These are phyloP conservation scores for Aspergillus nomiae DNA, from an alignment of 2,329 filamentous ascomycete species.

Conservation along the genomic window DNA sequence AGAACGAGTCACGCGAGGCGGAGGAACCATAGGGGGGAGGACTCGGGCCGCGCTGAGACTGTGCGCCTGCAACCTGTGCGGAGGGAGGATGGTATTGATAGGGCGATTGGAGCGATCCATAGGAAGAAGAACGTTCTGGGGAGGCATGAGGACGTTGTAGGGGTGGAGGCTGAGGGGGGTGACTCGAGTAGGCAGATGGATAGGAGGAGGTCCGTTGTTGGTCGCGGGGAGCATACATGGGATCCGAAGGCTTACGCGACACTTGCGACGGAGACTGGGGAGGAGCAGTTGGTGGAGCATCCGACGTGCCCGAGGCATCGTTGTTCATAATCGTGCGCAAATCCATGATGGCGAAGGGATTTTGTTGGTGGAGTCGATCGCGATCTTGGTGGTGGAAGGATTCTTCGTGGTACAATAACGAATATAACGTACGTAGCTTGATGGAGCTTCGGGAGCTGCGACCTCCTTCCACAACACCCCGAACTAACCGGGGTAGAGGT, in stretches of 20 bases:
- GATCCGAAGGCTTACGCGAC: constrained; percentile 32
- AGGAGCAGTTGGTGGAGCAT: constrained; percentile 28
- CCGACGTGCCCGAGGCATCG: constrained; percentile 39
- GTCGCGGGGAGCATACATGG: constrained; percentile 29
- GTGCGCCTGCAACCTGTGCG: constrained; percentile 31
- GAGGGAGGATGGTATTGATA: constrained; percentile 42
- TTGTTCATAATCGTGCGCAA: constrained; percentile 56
- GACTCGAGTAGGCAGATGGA: constrained; percentile 29
- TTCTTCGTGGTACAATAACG: not conserved
- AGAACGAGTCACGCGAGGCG: constrained; percentile 38
- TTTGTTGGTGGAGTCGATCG: not conserved
- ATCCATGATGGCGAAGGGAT: constrained; percentile 46
- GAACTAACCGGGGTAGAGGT: not conserved
- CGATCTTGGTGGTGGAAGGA: not conserved
- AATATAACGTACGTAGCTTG: constrained; percentile 1
- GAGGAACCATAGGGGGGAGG: constrained; percentile 34
- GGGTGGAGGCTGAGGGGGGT: constrained; percentile 45
- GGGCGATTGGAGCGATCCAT: constrained; percentile 41
- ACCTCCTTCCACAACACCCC: constrained; percentile 19
- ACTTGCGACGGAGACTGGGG: constrained; percentile 30
- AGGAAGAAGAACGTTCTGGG: constrained; percentile 44
- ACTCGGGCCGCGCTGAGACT: constrained; percentile 36
- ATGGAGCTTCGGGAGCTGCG: constrained; percentile 3
- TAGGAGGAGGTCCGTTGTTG: constrained; percentile 29
- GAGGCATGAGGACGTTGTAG: constrained; percentile 49